A percentile compares a stretch with the other conserved stretches of the same genome.
Evolutionary conservation across 2,329 filamentous ascomycete genomes (phyloP).

Genomic region (Pseudogymnoascus sp.): DNA sequence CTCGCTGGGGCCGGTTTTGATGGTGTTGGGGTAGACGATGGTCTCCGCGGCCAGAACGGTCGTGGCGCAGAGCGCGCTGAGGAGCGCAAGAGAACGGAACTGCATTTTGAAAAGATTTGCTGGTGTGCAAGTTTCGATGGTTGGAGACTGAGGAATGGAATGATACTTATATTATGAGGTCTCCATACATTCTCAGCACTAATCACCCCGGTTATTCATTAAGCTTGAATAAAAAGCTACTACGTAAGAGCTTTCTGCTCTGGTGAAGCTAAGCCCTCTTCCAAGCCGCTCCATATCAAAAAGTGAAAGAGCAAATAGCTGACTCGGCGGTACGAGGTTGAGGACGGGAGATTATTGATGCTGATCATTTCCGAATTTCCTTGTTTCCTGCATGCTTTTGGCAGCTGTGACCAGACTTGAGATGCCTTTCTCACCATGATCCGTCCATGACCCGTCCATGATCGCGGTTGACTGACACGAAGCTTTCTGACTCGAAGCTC

Average conservation of each 20-base stretch:
- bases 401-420: background rate
- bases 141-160: background rate
- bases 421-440: background rate
- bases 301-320: background rate
- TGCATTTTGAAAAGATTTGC: conserved; percentile 1
- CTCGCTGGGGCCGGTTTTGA: background rate
- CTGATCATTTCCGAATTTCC: background rate
- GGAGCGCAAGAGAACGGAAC: background rate
- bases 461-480: background rate
- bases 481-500: background rate
- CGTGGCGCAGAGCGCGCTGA: background rate
- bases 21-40: background rate
- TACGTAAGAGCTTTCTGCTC: background rate
- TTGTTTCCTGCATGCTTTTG: background rate
- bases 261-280: background rate
- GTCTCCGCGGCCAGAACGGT: background rate
- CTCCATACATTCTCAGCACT: background rate
- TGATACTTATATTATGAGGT: background rate
- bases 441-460: background rate
- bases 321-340: background rate
- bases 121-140: background rate
- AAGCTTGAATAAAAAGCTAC: background rate
- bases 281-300: background rate
- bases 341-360: background rate
- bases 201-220: background rate